Evolutionary conservation across 1,284 basidiomycete species (phyloP).

Genomic region (Moniliophthora roreri): DNA sequence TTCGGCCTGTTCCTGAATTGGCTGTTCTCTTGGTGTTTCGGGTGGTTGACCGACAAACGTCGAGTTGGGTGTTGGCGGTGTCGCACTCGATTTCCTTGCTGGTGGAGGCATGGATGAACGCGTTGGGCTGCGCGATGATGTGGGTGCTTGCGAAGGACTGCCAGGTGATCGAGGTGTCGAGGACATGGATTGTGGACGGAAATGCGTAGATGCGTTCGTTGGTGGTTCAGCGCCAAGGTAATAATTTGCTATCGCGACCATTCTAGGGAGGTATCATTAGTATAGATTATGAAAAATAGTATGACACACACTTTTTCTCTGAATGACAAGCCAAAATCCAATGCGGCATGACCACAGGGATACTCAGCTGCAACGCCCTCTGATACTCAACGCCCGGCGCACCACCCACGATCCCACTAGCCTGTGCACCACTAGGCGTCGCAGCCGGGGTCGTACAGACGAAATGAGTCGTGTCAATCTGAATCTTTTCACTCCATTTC

Average conservation of each 20-base stretch:
- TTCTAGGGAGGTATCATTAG: constrained; percentile 44
- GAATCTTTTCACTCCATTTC: constrained; percentile 88
- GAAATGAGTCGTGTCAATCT: constrained; percentile 96
- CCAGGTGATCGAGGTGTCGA: constrained; percentile 36
- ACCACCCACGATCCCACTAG: constrained; percentile 44
- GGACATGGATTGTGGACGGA: constrained; percentile 75
- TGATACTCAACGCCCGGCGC: constrained; percentile 86
- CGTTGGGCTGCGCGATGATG: constrained; percentile 30
- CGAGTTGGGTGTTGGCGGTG: constrained; percentile 35
- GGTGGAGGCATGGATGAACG: constrained; percentile 64
- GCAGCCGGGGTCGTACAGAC: constrained; percentile 87
- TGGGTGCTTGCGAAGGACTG: constrained; percentile 23
- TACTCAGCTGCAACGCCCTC: constrained; percentile 84
- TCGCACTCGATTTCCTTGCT: constrained; percentile 35
- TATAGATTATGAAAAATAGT: constrained; percentile 2
- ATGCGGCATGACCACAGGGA: constrained; percentile 87
- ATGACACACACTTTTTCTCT: constrained; percentile 67
- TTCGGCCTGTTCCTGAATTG: background rate
- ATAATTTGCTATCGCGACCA: constrained; percentile 83
- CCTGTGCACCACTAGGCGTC: constrained; percentile 60
- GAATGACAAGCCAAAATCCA: constrained; percentile 87
- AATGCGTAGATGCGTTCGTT: constrained; percentile 38
- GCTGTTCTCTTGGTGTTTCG: constrained; percentile 17
- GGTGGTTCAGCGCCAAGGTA: constrained; percentile 71
- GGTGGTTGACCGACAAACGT: constrained; percentile 40